Evolutionary conservation across 1,139 yeast species (phyloP).

Genomic region (Taphrina confusa): DNA sequence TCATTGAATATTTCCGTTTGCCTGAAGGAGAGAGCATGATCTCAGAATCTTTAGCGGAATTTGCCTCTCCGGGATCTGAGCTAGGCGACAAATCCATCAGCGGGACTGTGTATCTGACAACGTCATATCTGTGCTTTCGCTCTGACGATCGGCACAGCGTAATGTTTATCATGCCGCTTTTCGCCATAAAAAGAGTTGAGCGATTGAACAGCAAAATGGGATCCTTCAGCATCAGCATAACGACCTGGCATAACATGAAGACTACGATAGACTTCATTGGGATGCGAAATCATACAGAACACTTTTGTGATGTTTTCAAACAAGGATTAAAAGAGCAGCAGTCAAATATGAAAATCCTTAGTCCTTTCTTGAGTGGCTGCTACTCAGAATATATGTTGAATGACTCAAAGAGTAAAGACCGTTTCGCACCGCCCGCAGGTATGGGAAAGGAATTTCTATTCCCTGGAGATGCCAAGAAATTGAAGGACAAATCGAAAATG

Average conservation of each 20-base stretch:
- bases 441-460: conserved; percentile 61
- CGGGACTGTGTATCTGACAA: conserved; percentile 21
- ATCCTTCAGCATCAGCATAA: conserved; percentile 75
- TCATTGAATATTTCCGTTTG: conserved; percentile 23
- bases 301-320: conserved; percentile 70
- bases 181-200: conserved; percentile 82
- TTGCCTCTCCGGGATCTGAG: conserved; percentile 4
- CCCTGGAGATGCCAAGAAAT: conserved; percentile 81
- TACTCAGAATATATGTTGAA: conserved; percentile 71
- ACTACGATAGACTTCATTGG: conserved; percentile 76
- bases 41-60: conserved; percentile 23
- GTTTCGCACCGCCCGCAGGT: conserved; percentile 83
- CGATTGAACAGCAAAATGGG: conserved; percentile 73
- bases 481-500: conserved; percentile 78
- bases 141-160: conserved; percentile 72
- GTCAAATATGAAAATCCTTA: conserved; percentile 59
- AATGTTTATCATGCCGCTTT: conserved; percentile 68
- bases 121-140: conserved; percentile 65
- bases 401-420: conserved; percentile 27
- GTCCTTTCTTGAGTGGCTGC: conserved; percentile 67
- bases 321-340: conserved; percentile 64
- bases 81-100: conserved; percentile 2
- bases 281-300: conserved; percentile 73
- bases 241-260: conserved; percentile 66
- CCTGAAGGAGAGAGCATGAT: conserved; percentile 22